Evolutionary conservation across 2,329 filamentous ascomycete genomes (phyloP).

Genomic region (Akanthomyces lecanii): DNA sequence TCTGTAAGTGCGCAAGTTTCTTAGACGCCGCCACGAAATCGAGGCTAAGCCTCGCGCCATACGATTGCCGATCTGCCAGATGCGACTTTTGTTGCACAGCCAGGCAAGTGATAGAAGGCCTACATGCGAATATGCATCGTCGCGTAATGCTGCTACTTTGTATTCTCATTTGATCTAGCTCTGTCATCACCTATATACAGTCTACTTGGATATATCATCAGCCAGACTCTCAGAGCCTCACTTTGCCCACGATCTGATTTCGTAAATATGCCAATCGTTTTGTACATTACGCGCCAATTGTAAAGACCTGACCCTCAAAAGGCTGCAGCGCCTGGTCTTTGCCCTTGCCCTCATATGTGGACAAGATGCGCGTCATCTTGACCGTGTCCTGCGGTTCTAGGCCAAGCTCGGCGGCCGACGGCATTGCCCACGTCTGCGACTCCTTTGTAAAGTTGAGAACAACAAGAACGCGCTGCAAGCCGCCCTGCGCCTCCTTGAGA

Average conservation of each 20-base stretch:
- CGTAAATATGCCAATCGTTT: neutral
- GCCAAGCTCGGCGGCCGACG: conserved; percentile 24
- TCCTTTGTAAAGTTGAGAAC: conserved; percentile 31
- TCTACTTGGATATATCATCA: too few species aligned
- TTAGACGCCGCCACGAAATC: too few species aligned
- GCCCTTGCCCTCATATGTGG: conserved; percentile 25
- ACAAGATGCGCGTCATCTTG: conserved; percentile 26
- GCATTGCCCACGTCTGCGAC: conserved; percentile 25
- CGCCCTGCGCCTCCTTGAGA: conserved; percentile 27
- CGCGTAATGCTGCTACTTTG: too few species aligned
- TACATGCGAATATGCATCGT: too few species aligned
- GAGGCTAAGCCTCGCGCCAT: too few species aligned
- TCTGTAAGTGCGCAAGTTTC: too few species aligned
- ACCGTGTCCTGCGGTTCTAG: conserved; percentile 8
- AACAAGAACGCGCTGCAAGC: conserved; percentile 25
- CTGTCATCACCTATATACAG: too few species aligned
- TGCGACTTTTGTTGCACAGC: too few species aligned
- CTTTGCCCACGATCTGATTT: neutral
- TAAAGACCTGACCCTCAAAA: conserved; percentile 31
- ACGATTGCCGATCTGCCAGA: too few species aligned
- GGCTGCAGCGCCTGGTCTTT: conserved; percentile 22
- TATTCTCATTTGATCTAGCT: too few species aligned
- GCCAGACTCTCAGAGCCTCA: too few species aligned
- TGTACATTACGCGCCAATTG: conserved; percentile 18
- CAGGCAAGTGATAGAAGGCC: too few species aligned